Percentiles rank a stretch among this genome's conserved stretches.
phyloP scores from a whole-genome alignment of 164 flowering plant genomes.

The Piper betle region DNA sequence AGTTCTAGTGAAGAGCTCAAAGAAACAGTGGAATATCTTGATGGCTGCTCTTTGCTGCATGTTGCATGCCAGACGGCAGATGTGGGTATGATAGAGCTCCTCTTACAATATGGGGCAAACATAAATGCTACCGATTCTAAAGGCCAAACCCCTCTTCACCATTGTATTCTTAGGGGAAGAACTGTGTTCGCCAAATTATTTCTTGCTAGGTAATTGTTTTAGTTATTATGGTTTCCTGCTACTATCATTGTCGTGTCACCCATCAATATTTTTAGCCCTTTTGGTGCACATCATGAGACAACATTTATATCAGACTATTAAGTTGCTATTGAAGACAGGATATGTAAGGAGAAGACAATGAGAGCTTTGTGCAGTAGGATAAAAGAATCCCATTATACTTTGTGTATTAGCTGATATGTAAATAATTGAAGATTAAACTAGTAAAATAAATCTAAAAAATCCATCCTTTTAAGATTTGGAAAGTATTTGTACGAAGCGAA shows the following conservation, averaged over 20 bases:
- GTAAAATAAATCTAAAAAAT: too few relatives aligned
- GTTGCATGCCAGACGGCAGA: constrained; percentile 76
- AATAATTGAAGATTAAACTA: too few relatives aligned
- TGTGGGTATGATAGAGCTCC: constrained; percentile 81
- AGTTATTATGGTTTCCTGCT: background rate
- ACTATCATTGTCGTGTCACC: background rate
- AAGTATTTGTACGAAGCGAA: too few relatives aligned
- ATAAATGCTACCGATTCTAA: constrained; percentile 50
- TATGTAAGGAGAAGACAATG: too few relatives aligned
- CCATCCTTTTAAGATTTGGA: too few relatives aligned
- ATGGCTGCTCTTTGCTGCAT: constrained; percentile 67
- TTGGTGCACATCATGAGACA: too few relatives aligned
- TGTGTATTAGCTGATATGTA: too few relatives aligned
- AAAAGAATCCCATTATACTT: too few relatives aligned
- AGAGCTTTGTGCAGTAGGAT: too few relatives aligned
- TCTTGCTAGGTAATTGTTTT: constrained; percentile 39
- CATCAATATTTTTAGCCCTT: too few relatives aligned
- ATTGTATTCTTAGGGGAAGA: constrained; percentile 41
- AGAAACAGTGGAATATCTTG: constrained; percentile 29
- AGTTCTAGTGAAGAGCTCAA: constrained; percentile 16
- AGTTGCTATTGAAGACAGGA: too few relatives aligned
- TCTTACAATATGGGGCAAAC: constrained; percentile 79
- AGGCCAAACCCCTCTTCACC: constrained; percentile 74
- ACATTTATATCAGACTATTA: too few relatives aligned
- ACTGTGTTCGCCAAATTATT: constrained; percentile 43